A percentile compares a stretch with the other conserved stretches of the same genome.
Conservation (phyloP, 768 basidiomycete species). For the Hericium alpestre region DNA sequence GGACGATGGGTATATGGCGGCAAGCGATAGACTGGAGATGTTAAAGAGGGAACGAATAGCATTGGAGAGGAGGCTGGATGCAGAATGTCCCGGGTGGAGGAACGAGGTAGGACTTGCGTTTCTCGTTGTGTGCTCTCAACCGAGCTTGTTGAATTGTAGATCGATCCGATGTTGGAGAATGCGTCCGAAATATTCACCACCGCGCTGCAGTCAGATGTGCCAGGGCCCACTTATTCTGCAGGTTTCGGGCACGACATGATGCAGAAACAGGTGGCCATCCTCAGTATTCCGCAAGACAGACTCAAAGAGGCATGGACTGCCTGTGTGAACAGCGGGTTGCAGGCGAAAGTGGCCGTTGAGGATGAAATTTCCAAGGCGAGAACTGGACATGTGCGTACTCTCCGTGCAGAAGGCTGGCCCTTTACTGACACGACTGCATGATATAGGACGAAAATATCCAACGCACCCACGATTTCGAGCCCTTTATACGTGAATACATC, state of each 20-base stretch:
- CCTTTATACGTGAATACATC: conserved; percentile 42
- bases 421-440: not conserved
- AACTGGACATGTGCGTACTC: conserved; percentile 32
- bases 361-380: conserved; percentile 38
- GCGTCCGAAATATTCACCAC: conserved; percentile 23
- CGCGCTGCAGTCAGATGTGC: conserved; percentile 15
- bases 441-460: conserved; percentile 44
- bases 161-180: conserved; percentile 27
- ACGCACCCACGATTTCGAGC: conserved; percentile 54
- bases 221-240: conserved; percentile 26
- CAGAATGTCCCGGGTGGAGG: conserved; percentile 24
- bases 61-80: conserved; percentile 34
- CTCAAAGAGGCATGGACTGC: conserved; percentile 35
- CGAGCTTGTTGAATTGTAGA: conserved; percentile 19
- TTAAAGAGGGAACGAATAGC: conserved; percentile 35
- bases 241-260: conserved; percentile 38
- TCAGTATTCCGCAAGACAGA: conserved; percentile 30
- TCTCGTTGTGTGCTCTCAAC: not conserved
- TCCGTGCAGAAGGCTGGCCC: not conserved
- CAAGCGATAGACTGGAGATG: conserved; percentile 44
- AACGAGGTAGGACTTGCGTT: conserved; percentile 20
- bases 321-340: conserved; percentile 31
- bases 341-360: conserved; percentile 30
- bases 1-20: conserved; percentile 35
- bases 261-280: conserved; percentile 31